Evolutionary conservation across 148 eudicot genomes (phyloP), one percentile per base, ranked within the genome.

Genomic region (Diospyros kaki): DNA sequence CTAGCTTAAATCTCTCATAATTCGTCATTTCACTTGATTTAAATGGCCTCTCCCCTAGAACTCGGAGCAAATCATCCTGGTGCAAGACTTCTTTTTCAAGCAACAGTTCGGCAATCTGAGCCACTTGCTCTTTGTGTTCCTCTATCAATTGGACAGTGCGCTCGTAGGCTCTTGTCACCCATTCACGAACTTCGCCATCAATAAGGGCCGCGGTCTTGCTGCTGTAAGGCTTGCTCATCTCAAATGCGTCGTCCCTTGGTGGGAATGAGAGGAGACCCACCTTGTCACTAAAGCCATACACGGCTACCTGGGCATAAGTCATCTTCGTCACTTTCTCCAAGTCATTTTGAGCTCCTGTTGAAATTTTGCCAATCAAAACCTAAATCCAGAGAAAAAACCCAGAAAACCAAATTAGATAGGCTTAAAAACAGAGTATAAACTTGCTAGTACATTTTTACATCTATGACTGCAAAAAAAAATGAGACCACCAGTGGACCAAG

Each of bases 191-290:
- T 71, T 93, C 98, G 43, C 82, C 74, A 45, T 93, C 98, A 3
- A 93, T 93, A 9, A 93, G 80, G 3, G 88, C 92, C 5, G 89
- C 96, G 0, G 98, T 93, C 76, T 91, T 88, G 87, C 84, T 93
- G 85, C 98, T 89, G 81, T 93, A 93, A 44, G 96, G 98, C 73
- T 91, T 93, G 43, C 71, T 79, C 88, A 85, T 84, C 81, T 88
- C 96, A 60, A 78, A 75, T 3, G 89, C 88, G 60, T 91, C 96
- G 5, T 89, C 96, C 76, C 84, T 85, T 64, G 82, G 91, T 5
- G 98, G 98, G 72, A 89, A 93, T 40, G 98, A 93, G 58, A 93
- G 88, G 59, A 93, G 96, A 13, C 98, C 98, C 56, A 93, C 96
- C 80, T 87, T 93, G 44, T 93, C 90, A 59, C 98, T 93, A 77